A percentile compares a stretch with the other conserved stretches of the same genome.
Conservation (phyloP, 1,139 yeast species). For the Kluyveromyces marxianus region DNA sequence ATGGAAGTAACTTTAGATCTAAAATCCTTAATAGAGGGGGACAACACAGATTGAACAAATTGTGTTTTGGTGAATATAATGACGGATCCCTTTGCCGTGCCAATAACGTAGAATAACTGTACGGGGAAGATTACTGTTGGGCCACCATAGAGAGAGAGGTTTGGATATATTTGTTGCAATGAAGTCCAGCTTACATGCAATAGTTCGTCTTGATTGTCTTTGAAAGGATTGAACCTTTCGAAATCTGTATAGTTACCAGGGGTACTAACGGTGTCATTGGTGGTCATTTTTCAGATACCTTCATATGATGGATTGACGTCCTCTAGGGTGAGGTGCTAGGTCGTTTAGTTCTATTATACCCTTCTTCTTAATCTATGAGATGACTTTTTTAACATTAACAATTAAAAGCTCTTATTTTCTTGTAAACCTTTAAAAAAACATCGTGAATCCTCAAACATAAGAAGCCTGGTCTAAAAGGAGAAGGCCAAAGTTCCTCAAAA, state of each 20-base stretch:
- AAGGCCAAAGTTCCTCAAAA: too few species aligned
- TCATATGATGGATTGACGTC: neutral
- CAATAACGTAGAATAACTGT: slow-evolving; percentile 22
- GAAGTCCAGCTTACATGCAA: slow-evolving; percentile 21
- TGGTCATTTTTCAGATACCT: neutral
- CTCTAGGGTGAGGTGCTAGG: too few species aligned
- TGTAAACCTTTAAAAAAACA: too few species aligned
- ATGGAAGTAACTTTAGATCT: slow-evolving; percentile 37
- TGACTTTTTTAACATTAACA: too few species aligned
- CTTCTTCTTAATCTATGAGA: too few species aligned
- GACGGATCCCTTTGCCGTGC: slow-evolving; percentile 26
- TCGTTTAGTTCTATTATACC: too few species aligned
- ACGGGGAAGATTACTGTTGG: slow-evolving; percentile 24
- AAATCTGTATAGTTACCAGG: neutral
- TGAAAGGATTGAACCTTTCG: slow-evolving; percentile 1
- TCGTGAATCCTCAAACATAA: too few species aligned
- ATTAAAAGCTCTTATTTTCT: too few species aligned
- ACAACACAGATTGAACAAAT: slow-evolving; percentile 19
- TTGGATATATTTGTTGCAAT: slow-evolving; percentile 21
- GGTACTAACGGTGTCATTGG: neutral
- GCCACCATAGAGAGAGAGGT: slow-evolving; percentile 24
- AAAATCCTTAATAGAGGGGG: slow-evolving; percentile 15
- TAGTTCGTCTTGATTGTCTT: slow-evolving; percentile 4
- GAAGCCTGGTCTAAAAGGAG: too few species aligned
- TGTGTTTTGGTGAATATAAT: slow-evolving; percentile 26